Evolutionary conservation across 176 grass and related monocot genomes (phyloP), one percentile per base, ranked within the genome.

Genomic region (Oryza glaberrima): DNA sequence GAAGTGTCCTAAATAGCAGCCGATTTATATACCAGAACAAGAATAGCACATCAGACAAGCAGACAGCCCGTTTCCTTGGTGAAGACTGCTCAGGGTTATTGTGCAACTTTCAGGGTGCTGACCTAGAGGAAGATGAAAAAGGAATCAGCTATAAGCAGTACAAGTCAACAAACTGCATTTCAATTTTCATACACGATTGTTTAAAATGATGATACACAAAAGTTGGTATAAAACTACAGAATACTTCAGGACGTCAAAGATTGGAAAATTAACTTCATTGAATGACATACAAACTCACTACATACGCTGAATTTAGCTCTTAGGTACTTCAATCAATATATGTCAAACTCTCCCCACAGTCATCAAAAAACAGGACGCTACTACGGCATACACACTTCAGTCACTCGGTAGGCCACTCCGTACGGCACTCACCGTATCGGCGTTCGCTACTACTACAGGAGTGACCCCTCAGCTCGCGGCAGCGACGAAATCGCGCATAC

Each of bases 1-100:
- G 43, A 48, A 75, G 80, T 66, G 73, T 40, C 35, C 69, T 69
- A 51, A 46, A 16, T 54, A 60, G 8, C n/a, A 79, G 81, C 38
- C 69, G 36, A 46, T 5, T 78, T 25, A 77, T 58, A 54, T 43
- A 43, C 13, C 11, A 81, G 32, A 72, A 73, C 9, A 64, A 25
- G 23, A 82, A 73, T 3, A 82, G 9, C 14, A 43, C 8, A 72
- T 51, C 36, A 20, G 12, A 73, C 51, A 83, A 23, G 35, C 35
- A 36, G 35, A 36, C 35, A 36, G 35, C 20, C 38, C 26, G 2
- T 52, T 74, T 38, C 69, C 63, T 67, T 75, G 11, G 32, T 19
- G n/a, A 47, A 82, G 69, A 82, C 9, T 16, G 45, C 10, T 56
- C 11, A 73, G 30, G 67, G 65, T 73, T 72, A 25, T 23, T 15